Conservation (phyloP, 1,139 yeast species). For the Debaryomyces udenii region DNA sequence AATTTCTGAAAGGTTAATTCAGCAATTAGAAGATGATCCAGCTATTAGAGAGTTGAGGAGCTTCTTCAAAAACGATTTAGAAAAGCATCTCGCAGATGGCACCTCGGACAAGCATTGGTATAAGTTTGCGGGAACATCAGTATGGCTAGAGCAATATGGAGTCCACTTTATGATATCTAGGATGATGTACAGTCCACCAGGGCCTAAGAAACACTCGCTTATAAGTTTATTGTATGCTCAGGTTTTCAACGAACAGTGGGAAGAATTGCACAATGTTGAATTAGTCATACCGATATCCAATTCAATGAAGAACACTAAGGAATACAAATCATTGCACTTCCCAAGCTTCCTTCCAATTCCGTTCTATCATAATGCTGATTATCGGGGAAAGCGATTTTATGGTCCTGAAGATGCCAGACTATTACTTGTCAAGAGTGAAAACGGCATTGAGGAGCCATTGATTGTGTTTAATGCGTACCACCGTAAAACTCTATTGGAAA, state of each 20-base stretch:
- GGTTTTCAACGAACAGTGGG: slow-evolving; percentile 32
- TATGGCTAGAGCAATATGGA: slow-evolving; percentile 48
- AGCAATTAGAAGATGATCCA: slow-evolving; percentile 16
- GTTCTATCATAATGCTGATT: slow-evolving; percentile 22
- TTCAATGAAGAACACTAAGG: slow-evolving; percentile 8
- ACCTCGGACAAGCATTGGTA: slow-evolving; percentile 35
- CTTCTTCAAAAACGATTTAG: slow-evolving; percentile 22
- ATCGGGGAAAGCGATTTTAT: slow-evolving; percentile 23
- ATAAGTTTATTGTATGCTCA: slow-evolving; percentile 36
- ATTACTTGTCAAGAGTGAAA: slow-evolving; percentile 31
- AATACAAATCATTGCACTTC: slow-evolving; percentile 19
- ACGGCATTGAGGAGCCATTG: slow-evolving; percentile 33
- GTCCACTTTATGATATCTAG: slow-evolving; percentile 51
- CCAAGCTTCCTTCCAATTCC: slow-evolving; percentile 37
- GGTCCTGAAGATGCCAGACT: slow-evolving; percentile 57
- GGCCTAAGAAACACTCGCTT: slow-evolving; percentile 30
- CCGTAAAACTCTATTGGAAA: slow-evolving; percentile 15
- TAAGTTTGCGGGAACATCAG: slow-evolving; percentile 51
- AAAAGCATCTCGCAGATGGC: slow-evolving; percentile 23
- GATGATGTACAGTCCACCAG: slow-evolving; percentile 30
- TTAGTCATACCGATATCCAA: slow-evolving; percentile 24
- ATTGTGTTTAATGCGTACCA: slow-evolving; percentile 36
- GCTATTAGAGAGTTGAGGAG: slow-evolving; percentile 21
- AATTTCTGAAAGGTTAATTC: slow-evolving; percentile 16
- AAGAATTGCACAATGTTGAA: slow-evolving; percentile 28